phyloP scores from a whole-genome alignment of 495 filamentous ascomycete genomes.

The Penicillium macrosclerotiorum region DNA sequence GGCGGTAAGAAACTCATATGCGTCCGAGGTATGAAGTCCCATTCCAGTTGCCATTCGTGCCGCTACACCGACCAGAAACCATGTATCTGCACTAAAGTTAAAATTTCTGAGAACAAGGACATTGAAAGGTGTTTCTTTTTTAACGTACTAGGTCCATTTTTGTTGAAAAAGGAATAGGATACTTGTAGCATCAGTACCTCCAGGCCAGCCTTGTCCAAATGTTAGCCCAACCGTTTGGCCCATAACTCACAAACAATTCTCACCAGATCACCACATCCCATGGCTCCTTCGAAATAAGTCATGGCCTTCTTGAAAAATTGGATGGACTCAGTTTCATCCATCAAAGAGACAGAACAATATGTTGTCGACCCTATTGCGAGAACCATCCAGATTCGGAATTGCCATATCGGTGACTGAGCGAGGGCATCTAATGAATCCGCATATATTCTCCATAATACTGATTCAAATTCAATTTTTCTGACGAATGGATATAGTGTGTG shows the following conservation, averaged over 20 bases:
- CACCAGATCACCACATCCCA: conserved; percentile 38
- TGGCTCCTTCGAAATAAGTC: conserved; percentile 33
- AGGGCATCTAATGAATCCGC: conserved; percentile 24
- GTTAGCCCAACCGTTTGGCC: background rate
- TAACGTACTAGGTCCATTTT: conserved; percentile 38
- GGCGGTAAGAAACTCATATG: conserved; percentile 20
- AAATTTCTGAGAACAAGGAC: background rate
- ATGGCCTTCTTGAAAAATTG: conserved; percentile 37
- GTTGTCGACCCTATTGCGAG: conserved; percentile 40
- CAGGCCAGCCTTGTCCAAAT: conserved; percentile 25
- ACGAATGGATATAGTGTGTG: conserved; percentile 42
- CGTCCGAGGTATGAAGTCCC: conserved; percentile 28
- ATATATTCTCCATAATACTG: conserved; percentile 28
- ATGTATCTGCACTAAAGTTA: conserved; percentile 22
- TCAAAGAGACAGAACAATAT: conserved; percentile 34
- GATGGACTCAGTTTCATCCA: conserved; percentile 37
- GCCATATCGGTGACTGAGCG: conserved; percentile 26
- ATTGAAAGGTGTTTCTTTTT: no score
- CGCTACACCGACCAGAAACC: conserved; percentile 32
- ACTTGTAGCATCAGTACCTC: conserved; percentile 43
- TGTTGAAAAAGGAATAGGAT: conserved; percentile 43
- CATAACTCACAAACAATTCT: background rate
- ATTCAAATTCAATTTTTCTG: conserved; percentile 25
- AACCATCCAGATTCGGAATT: conserved; percentile 42
- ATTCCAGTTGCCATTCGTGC: conserved; percentile 35